Evolutionary conservation across 768 basidiomycete genomes (phyloP).

Genomic region (Pisolithus tinctorius): DNA sequence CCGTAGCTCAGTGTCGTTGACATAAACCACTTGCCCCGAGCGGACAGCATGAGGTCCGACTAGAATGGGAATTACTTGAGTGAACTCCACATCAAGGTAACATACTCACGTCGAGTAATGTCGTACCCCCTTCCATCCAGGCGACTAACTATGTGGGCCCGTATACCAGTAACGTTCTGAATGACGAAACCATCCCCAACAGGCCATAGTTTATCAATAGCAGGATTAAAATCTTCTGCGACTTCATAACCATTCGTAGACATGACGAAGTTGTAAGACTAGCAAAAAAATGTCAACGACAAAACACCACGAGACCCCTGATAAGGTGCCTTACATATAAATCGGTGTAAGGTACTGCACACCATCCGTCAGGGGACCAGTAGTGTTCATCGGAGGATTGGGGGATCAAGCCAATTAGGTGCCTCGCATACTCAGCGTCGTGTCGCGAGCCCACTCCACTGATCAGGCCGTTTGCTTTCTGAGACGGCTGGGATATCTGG

Average conservation of each 20-base stretch:
- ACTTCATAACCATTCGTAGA: slow-evolving; percentile 47
- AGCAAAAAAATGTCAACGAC: not conserved
- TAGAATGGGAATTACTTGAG: slow-evolving; percentile 23
- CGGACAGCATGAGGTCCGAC: slow-evolving; percentile 80
- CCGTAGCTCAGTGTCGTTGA: slow-evolving; percentile 59
- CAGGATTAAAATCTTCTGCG: slow-evolving; percentile 66
- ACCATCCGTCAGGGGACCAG: slow-evolving; percentile 73
- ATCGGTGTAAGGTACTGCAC: slow-evolving; percentile 60
- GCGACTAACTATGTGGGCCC: slow-evolving; percentile 69
- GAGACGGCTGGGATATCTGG: slow-evolving; percentile 25
- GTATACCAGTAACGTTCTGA: slow-evolving; percentile 71
- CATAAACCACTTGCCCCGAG: slow-evolving; percentile 74
- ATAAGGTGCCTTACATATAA: slow-evolving; percentile 50
- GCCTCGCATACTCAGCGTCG: slow-evolving; percentile 78
- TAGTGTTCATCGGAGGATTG: slow-evolving; percentile 43
- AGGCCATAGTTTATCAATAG: slow-evolving; percentile 53
- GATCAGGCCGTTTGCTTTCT: slow-evolving; percentile 40
- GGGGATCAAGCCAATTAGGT: slow-evolving; percentile 51
- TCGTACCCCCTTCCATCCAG: slow-evolving; percentile 85
- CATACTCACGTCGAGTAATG: slow-evolving; percentile 66
- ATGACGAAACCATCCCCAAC: slow-evolving; percentile 68
- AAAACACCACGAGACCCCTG: not conserved
- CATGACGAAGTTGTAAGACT: slow-evolving; percentile 83
- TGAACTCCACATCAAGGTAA: not conserved
- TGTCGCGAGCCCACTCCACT: slow-evolving; percentile 64